Percentiles rank a stretch among this genome's conserved stretches.
Conservation (phyloP, 1,139 yeast genomes). For the Pichia sp. region DNA sequence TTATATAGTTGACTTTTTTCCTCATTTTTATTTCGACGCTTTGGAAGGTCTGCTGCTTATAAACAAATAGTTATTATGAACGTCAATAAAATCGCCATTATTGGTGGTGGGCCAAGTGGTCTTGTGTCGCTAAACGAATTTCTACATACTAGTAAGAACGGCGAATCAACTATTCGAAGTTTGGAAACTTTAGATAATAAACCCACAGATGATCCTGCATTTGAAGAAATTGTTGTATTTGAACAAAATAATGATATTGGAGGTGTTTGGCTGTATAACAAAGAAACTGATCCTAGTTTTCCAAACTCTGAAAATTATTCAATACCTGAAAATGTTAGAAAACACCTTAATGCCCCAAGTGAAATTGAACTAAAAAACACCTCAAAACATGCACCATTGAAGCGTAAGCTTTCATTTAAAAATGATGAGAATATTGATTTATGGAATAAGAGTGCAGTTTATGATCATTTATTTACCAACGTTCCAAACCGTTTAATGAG, state of each 20-base stretch:
- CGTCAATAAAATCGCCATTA: constrained; percentile 23
- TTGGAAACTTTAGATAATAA: constrained; percentile 4
- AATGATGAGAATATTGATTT: not conserved
- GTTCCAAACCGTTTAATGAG: constrained; percentile 40
- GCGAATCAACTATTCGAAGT: constrained; percentile 9
- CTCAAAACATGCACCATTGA: not conserved
- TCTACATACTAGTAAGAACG: constrained; percentile 14
- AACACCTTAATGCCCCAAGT: constrained; percentile 3
- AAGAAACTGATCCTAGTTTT: constrained; percentile 14
- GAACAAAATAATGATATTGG: constrained; percentile 33
- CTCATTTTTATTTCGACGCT: too few species aligned
- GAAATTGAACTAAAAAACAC: not conserved
- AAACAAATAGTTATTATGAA: not conserved
- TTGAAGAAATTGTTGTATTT: constrained; percentile 32
- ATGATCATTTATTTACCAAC: constrained; percentile 40
- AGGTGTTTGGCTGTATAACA: constrained; percentile 33
- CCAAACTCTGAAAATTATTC: constrained; percentile 14
- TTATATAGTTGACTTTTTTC: too few species aligned
- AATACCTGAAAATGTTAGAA: constrained; percentile 15
- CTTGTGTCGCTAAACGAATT: constrained; percentile 15
- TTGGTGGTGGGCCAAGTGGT: constrained; percentile 19
- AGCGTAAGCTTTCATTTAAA: not conserved
- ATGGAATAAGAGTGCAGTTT: constrained; percentile 37
- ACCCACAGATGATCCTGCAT: constrained; percentile 21
- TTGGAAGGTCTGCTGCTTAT: too few species aligned